Evolutionary conservation across 1,284 basidiomycete species (phyloP).

Genomic region (Thelephora terrestris): DNA sequence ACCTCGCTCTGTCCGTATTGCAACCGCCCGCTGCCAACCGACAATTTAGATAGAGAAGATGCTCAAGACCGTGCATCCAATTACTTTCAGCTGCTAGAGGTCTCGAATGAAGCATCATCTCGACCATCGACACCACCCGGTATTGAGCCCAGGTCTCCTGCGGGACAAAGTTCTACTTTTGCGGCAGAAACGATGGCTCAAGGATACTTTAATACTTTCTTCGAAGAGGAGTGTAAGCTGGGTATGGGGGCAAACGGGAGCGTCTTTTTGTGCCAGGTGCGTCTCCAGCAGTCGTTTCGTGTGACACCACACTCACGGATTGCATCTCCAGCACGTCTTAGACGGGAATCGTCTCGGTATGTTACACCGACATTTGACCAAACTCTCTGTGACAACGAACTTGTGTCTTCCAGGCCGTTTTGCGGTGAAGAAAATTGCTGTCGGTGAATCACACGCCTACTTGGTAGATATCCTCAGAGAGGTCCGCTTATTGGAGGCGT

Average conservation of each 20-base stretch:
- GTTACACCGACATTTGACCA: not conserved
- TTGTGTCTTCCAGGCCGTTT: constrained; percentile 47
- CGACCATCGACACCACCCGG: constrained; percentile 43
- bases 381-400: not conserved
- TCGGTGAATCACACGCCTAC: constrained; percentile 81
- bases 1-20: constrained; percentile 60
- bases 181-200: constrained; percentile 63
- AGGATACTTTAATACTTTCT: constrained; percentile 81
- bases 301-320: constrained; percentile 1
- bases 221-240: constrained; percentile 75
- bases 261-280: constrained; percentile 78
- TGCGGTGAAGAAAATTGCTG: constrained; percentile 93
- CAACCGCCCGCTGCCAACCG: constrained; percentile 41
- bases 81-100: constrained; percentile 64
- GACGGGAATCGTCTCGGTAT: constrained; percentile 69
- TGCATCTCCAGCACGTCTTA: constrained; percentile 52
- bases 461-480: constrained; percentile 74
- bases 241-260: constrained; percentile 91
- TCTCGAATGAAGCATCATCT: constrained; percentile 56
- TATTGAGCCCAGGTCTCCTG: constrained; percentile 2
- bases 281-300: constrained; percentile 13
- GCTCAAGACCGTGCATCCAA: constrained; percentile 45
- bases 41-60: constrained; percentile 10
- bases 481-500: constrained; percentile 74
- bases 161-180: constrained; percentile 26